phyloP scores from a whole-genome alignment of 2,329 filamentous ascomycete species.

The Alternaria rosae region DNA sequence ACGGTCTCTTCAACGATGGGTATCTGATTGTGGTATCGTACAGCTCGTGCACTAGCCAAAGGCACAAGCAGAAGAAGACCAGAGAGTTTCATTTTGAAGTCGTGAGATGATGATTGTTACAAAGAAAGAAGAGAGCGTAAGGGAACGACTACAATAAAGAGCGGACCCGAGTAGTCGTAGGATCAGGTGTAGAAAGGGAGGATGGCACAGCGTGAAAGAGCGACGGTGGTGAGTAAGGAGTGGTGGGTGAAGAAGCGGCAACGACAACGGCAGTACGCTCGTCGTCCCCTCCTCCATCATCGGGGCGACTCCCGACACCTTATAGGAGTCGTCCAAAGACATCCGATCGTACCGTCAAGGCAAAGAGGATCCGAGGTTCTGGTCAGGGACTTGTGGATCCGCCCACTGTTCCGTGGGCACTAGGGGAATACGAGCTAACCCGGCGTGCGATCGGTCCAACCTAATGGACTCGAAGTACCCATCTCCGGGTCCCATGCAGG shows the following conservation, averaged over 20 bases:
- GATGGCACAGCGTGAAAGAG: not conserved
- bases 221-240: not conserved
- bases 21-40: constrained; percentile 12
- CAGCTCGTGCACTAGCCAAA: constrained; percentile 17
- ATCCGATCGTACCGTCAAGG: constrained; percentile 1
- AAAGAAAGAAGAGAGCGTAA: not conserved
- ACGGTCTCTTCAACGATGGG: constrained; percentile 1
- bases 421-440: not conserved
- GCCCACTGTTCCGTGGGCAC: not conserved
- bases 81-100: constrained; percentile 12
- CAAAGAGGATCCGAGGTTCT: constrained; percentile 1
- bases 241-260: not conserved
- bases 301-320: not conserved
- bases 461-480: not conserved
- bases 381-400: not conserved
- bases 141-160: not conserved
- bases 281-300: not conserved
- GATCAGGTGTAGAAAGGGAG: not conserved
- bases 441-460: not conserved
- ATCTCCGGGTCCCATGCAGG: not conserved
- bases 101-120: constrained; percentile 2
- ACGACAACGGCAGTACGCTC: constrained; percentile 1
- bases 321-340: constrained; percentile 4
- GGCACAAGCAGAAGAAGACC: constrained; percentile 10
- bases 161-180: not conserved